Base-by-base conservation (phyloP, 371 early-diverging fungal species). In the Mucor saturninus region DNA sequence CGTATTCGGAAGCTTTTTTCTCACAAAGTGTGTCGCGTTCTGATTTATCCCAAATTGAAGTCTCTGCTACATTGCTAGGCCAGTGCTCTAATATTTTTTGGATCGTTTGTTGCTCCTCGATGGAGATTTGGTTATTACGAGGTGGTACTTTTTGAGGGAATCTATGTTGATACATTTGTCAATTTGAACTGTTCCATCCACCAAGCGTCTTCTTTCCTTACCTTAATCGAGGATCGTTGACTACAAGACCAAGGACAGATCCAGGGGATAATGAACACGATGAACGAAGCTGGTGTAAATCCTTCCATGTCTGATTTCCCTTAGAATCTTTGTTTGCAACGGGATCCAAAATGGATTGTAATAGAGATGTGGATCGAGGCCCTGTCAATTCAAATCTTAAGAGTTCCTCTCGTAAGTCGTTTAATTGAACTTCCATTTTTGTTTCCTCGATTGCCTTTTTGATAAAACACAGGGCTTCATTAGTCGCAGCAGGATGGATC, bases 331-430 rank as follows among this genome's bases (percentile, higher is more conserved):
- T 54, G 1, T 50, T 10, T 13, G 28, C 29, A 2, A 69, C 58
- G 13, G 79, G 73, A 21, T 81, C 72, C 14, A 91, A 59, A 30
- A 84, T 75, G 2, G 88, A 78, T 43, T 83, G 83, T 50, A 94
- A 69, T 5, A 91, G 66, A 14, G 93, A 89, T 5, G 89, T 88
- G 7, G 91, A 79, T 8, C 91, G 78, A 13, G 93, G 93, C n/a
- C 94, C 94, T 1, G 88, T 86, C 38, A 94, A 76, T 54, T 93
- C 91, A 72, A 93, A 92, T 52, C 84, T 76, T 6, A 85, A 64
- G 6, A 89, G 45, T 1, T 83, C 72, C 15, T 79, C 68, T 39
- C 82, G 73, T n/a, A 64, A 45, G 30, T 71, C 72, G 8, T 57
- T 71, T 39, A 78, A 35, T 10, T 62, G 45, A 3, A 80, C 55